phyloP scores from a whole-genome alignment of 805 yeast genomes.

The Starmerella sirachaensis region DNA sequence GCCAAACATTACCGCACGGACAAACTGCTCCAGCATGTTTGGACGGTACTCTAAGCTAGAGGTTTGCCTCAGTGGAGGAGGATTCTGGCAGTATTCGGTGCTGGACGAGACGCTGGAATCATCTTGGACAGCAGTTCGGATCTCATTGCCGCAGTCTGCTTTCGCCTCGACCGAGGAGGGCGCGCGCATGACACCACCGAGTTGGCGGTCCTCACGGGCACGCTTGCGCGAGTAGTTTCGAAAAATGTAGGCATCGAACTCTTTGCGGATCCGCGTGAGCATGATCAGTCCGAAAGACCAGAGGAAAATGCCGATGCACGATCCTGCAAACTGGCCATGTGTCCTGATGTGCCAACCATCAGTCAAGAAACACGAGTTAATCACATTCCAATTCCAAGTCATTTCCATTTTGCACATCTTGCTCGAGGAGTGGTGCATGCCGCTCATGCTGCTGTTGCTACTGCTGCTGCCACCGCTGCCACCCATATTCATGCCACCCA shows the following conservation, averaged over 20 bases:
- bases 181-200: too few species aligned
- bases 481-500: conserved; percentile 7
- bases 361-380: conserved; percentile 54
- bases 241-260: conserved; percentile 28
- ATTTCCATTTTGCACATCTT: conserved; percentile 33
- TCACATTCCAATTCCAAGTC: conserved; percentile 67
- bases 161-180: too few species aligned
- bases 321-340: conserved; percentile 56
- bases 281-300: conserved; percentile 47
- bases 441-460: conserved; percentile 9
- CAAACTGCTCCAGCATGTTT: conserved; percentile 38
- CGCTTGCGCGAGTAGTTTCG: conserved; percentile 3
- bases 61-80: too few species aligned
- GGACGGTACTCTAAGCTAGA: too few species aligned
- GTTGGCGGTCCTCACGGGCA: background rate
- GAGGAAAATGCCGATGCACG: conserved; percentile 56
- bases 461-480: background rate
- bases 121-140: too few species aligned
- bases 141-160: too few species aligned
- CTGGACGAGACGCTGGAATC: too few species aligned
- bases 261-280: conserved; percentile 44
- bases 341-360: conserved; percentile 50
- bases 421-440: too few species aligned
- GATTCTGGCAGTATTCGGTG: too few species aligned
- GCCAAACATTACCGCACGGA: conserved; percentile 40